Evolutionary conservation across 176 grass and related monocot species (phyloP), one percentile per base, ranked within the genome.

Genomic region (Triticum timopheevii): DNA sequence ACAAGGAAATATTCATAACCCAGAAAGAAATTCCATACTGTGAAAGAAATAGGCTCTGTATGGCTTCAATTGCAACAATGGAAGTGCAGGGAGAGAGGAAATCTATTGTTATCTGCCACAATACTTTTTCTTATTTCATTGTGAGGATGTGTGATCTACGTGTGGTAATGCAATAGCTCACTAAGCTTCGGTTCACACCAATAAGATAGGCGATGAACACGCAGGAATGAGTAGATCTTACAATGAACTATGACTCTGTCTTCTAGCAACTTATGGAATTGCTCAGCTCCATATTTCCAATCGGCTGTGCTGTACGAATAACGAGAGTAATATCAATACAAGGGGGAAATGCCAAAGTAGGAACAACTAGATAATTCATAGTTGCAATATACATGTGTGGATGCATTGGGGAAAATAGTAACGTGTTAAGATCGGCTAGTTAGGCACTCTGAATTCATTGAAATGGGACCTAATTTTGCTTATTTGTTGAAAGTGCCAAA

Each of bases 201-300:
- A 34, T 45, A 42, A 58, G 28, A 73, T 6, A 69, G 75, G 50
- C 28, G 30, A 69, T 11, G 8, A 79, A 22, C 49, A 89, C 4
- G 61, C 1, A n/a, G 16, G 36, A 69, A 24, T 25, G 69, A 36
- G 34, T 31, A 86, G 69, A 69, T 69, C 93, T 95, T 94, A 98
- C 96, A 89, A 89, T 98, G 96, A 87, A 95, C 93, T 66, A 98
- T 87, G 59, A 98, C 86, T 93, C 89, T 95, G 28, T 87, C 93
- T 13, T 84, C 77, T 76, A 98, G 88, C 84, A 78, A 83, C 52
- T 59, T 91, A 52, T 87, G 81, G 80, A 95, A 95, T 78, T 94
- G 91, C 73, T 93, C 88, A 36, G 93, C 91, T 73, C 84, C 96
- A 88, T 94, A 98, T 82, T 90, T 90, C 96, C 96, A 98, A 84